Evolutionary conservation across 1,284 basidiomycete genomes (phyloP), one percentile per base, ranked within the genome.

Genomic region (Ustilago hordei): DNA sequence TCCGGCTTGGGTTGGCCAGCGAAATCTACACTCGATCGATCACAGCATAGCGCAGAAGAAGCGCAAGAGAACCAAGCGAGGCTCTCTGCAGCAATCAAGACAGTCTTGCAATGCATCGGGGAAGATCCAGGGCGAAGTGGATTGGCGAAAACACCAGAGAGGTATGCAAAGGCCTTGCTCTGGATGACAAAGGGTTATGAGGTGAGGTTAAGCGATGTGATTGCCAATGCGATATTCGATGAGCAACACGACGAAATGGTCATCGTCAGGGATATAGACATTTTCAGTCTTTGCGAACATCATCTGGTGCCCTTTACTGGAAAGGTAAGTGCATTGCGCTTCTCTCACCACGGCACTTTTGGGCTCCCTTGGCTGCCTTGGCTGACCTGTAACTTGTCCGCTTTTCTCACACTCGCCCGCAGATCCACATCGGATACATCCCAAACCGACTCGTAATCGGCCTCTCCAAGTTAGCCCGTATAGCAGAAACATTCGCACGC

Each of bases 191-290:
- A 93, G 84, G 97, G 97, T 3, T 99, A 99, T 87, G 97, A 98
- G 86, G 95, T 98, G 87, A 90, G 93, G 76, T 87, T 99, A 75
- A 91, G 91, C 87, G 96, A 99, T 86, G 95, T 99, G 77, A 98
- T 99, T 80, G 97, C 98, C 87, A 94, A 98, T 89, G 97, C 97
- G 59, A 92, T 99, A 47, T 99, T 99, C 86, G 93, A 95, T 60
- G 97, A 99, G 87, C 95, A 99, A 87, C 97, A 99, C 88, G 97
- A 99, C 84, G 97, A 99, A 87, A 97, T 99, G 95, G 96, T 99
- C 61, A 92, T 99, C 75, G 97, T 99, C 56, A 91, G 93, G 70
- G 95, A 99, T 86, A 99, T 99, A 82, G 94, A 98, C 86, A 92
- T 99, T 73, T 98, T 95, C 65, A 95, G 94, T 83, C 88, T 99